Conservation (phyloP, 192 early-diverging fungal genomes). For the Piromyces sp. region DNA sequence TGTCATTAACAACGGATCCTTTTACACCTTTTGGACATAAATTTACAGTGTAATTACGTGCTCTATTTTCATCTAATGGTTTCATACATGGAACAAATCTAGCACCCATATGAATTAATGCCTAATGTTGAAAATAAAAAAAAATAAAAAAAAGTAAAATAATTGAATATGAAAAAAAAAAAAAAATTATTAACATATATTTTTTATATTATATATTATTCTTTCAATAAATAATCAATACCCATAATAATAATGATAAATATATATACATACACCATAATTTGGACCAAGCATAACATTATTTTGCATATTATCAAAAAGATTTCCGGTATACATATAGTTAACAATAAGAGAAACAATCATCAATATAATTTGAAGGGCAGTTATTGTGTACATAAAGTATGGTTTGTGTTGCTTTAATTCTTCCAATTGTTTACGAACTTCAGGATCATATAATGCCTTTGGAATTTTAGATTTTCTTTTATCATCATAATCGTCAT, state of each 20-base stretch:
- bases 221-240: too few species aligned
- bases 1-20: background rate
- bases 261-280: background rate
- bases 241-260: too few species aligned
- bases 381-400: conserved; percentile 21
- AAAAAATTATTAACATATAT: too few species aligned
- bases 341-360: conserved; percentile 1
- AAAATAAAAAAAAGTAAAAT: background rate
- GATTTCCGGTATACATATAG: background rate
- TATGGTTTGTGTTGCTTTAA: conserved; percentile 22
- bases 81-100: conserved; percentile 70
- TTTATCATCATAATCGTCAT: too few species aligned
- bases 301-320: background rate
- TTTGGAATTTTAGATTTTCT: conserved; percentile 4
- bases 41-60: conserved; percentile 2
- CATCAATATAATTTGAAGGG: conserved; percentile 13
- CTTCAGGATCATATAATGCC: conserved; percentile 21
- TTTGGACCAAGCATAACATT: background rate
- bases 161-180: background rate
- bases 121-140: conserved; percentile 9
- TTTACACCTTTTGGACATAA: conserved; percentile 21
- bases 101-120: conserved; percentile 52
- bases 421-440: conserved; percentile 17
- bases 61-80: conserved; percentile 3
- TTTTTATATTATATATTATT: too few species aligned